phyloP scores from a whole-genome alignment of 2,329 filamentous ascomycete genomes.

The Plectosphaerella cucumerina region DNA sequence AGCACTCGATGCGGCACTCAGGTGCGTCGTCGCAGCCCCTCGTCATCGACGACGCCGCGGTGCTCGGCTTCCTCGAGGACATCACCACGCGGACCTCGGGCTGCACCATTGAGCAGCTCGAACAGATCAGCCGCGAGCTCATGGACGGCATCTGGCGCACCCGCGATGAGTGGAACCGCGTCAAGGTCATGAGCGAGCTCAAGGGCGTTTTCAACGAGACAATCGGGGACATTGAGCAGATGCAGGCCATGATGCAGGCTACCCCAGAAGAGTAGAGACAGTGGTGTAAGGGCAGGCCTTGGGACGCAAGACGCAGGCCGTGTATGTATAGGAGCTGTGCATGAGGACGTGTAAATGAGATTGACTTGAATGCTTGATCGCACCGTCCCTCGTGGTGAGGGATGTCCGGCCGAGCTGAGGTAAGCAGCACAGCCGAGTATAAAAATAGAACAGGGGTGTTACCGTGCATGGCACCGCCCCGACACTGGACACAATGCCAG shows the following conservation, averaged over 20 bases:
- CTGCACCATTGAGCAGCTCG: slow-evolving; percentile 86
- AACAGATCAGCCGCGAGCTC: slow-evolving; percentile 84
- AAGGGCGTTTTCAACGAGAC: slow-evolving; percentile 71
- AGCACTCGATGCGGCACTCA: slow-evolving; percentile 12
- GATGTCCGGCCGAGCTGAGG: too few relatives aligned
- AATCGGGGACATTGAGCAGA: slow-evolving; percentile 61
- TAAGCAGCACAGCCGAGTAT: too few relatives aligned
- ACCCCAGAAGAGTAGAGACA: not conserved
- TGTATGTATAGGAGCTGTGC: too few relatives aligned
- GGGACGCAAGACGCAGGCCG: too few relatives aligned
- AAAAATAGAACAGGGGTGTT: too few relatives aligned
- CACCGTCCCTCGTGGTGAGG: too few relatives aligned
- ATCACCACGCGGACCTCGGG: slow-evolving; percentile 67
- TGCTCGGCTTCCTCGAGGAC: slow-evolving; percentile 55
- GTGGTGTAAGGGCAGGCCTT: too few relatives aligned
- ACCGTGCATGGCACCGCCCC: too few relatives aligned
- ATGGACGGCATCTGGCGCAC: slow-evolving; percentile 88
- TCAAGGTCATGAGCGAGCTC: slow-evolving; percentile 62
- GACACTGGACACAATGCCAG: too few relatives aligned
- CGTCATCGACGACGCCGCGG: slow-evolving; percentile 41
- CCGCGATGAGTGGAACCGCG: slow-evolving; percentile 79
- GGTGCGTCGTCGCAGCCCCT: slow-evolving; percentile 22
- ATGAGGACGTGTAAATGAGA: too few relatives aligned
- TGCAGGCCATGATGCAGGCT: slow-evolving; percentile 36
- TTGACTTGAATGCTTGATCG: too few relatives aligned